Evolutionary conservation across 148 eudicot genomes (phyloP), one percentile per base, ranked within the genome.

Genomic region (Camellia japonica): DNA sequence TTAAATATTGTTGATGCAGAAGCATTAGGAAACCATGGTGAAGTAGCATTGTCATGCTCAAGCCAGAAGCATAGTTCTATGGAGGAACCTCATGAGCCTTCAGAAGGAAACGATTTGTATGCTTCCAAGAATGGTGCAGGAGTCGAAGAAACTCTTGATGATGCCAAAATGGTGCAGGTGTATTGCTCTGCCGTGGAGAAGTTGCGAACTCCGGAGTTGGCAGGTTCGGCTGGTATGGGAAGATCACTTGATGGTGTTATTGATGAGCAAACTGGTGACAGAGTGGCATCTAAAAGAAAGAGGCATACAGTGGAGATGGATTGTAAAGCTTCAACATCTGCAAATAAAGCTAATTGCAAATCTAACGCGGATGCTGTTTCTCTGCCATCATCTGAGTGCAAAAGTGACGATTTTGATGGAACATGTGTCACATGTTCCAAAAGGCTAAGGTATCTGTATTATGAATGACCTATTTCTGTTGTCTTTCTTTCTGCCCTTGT

Each of bases 121-220:
- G 75, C 12, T 56, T 69, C 83, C 46, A 16, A 16, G 51, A 62
- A n/a, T 58, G 56, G 51, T 9, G 60, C 20, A 12, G 6, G 41
- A 54, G 81, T 66, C 55, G 64, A 78, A 73, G 58, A 79, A 68
- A 67, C 58, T 43, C 19, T 68, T 43, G 81, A 60, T 46, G 59
- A 80, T 73, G 42, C 68, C n/a, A 60, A 75, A 59, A 78, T 70
- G 61, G 46, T 52, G 63, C 42, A 67, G 20, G 74, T 61, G 44
- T 63, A 81, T 60, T 68, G 58, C 74, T 59, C 85, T 43, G 73
- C 73, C 6, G 71, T 54, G 66, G 84, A 76, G 41, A 68, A 83
- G 71, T 71, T 16, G 75, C 72, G 81, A 4, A 42, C 73, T n/a
- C 76, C 75, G 14, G 87, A 83, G 59, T 47, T 68, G 71, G 83